phyloP scores from a whole-genome alignment of 1,139 yeast genomes.

The Cylindricascospora bacillispora region DNA sequence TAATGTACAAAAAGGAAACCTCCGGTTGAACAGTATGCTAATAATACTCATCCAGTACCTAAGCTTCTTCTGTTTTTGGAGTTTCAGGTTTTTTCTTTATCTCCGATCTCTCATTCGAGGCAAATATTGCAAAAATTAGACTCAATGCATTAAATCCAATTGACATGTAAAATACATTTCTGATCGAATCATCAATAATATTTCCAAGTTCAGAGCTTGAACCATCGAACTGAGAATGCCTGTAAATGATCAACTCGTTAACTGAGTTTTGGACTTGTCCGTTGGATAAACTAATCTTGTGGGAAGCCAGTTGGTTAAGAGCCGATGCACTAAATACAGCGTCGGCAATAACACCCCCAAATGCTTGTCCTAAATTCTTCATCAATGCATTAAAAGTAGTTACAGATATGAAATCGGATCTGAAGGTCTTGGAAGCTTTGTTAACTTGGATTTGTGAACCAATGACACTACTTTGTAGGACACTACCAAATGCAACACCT shows the following conservation, averaged over 20 bases:
- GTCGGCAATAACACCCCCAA: constrained; percentile 12
- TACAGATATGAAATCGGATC: constrained; percentile 12
- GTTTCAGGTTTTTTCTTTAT: too few species aligned
- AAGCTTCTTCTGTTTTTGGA: too few species aligned
- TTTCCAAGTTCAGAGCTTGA: constrained; percentile 1
- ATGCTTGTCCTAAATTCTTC: constrained; percentile 3
- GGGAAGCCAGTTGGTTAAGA: not conserved
- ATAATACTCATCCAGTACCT: too few species aligned
- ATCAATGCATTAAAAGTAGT: constrained; percentile 8
- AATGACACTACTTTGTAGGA: constrained; percentile 40
- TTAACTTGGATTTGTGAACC: constrained; percentile 36
- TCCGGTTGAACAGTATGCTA: too few species aligned
- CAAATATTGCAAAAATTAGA: constrained; percentile 1
- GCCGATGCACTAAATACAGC: constrained; percentile 6
- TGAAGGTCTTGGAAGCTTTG: constrained; percentile 8
- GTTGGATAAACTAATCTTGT: not conserved
- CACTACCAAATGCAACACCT: constrained; percentile 44
- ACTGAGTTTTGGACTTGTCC: constrained; percentile 1
- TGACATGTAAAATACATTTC: constrained; percentile 2
- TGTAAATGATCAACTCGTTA: constrained; percentile 1
- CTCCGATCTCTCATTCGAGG: constrained; percentile 1
- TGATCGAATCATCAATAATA: constrained; percentile 1
- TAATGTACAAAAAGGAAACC: too few species aligned
- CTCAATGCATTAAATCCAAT: constrained; percentile 1
- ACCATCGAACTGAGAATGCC: constrained; percentile 1